Evolutionary conservation across 768 basidiomycete genomes (phyloP), one percentile per base, ranked within the genome.

Genomic region (Boletus rubroflammeus): DNA sequence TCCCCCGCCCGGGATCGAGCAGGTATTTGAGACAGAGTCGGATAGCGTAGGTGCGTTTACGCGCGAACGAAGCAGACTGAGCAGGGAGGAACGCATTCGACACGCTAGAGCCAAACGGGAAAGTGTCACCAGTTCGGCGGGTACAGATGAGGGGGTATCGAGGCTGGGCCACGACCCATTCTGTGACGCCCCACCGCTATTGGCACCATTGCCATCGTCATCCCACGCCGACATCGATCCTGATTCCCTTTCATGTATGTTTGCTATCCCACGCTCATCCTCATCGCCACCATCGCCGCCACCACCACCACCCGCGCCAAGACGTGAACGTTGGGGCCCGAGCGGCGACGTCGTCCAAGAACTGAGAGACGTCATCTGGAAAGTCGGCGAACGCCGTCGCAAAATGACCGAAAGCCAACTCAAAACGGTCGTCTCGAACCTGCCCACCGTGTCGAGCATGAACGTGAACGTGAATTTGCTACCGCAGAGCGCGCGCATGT

Each of bases 321-420:
- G 42, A 57, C 61, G 47, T 53, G 84, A 81, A 68, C 73, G 74
- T 53, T 85, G 85, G 85, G 88, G 86, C 0, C 88, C 86, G 7
- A 81, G 83, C 5, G 85, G 83, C 1, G 90, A 91, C 56, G 88
- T 92, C 34, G 88, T 92, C 6, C 83, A 89, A 66, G 90, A 92
- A 67, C 73, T 92, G 58, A 89, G 87, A 67, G 90, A 91, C 61
- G 89, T 92, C 11, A 92, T 92, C 29, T 89, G 86, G 87, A 86
- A 90, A 67, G 90, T 92, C 9, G 81, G 88, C 31, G 86, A 91
- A 70, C 76, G 78, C 62, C 75, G 83, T 66, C 72, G 85, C 55
- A 78, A 76, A 68, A 75, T 85, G 77, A 64, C 61, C 11, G 69
- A 73, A 56, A 42, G 34, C 15, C 45, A 54, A 23, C 26, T 59